Evolutionary conservation across 1,284 basidiomycete genomes (phyloP).

Genomic region (Ganoderma lucidum): DNA sequence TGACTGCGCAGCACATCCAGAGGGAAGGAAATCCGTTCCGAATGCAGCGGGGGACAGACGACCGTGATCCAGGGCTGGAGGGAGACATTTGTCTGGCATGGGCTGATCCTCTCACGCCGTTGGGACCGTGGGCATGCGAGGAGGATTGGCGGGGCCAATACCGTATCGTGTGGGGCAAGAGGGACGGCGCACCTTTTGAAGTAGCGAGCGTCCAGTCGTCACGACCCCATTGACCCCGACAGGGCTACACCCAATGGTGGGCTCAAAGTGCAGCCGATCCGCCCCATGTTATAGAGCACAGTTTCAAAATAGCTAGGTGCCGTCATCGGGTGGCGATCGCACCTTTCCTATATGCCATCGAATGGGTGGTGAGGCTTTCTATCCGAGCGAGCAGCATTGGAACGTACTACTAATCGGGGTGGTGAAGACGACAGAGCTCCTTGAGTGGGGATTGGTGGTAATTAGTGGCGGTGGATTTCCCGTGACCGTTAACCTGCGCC

Average conservation of each 20-base stretch:
- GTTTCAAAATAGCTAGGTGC: not conserved
- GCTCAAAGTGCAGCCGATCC: not conserved
- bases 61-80: conserved; percentile 21
- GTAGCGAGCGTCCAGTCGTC: conserved; percentile 3
- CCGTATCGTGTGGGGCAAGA: conserved; percentile 21
- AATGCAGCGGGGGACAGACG: conserved; percentile 7
- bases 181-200: conserved; percentile 5
- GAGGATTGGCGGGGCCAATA: conserved; percentile 15
- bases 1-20: not conserved
- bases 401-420: not conserved
- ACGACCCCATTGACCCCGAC: not conserved
- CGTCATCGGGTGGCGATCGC: not conserved
- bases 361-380: not conserved
- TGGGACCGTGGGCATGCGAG: conserved; percentile 22
- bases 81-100: conserved; percentile 16
- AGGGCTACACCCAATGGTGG: not conserved
- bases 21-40: conserved; percentile 13
- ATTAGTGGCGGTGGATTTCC: not conserved
- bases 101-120: conserved; percentile 23
- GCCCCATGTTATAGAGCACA: not conserved
- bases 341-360: not conserved
- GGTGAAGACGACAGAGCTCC: not conserved
- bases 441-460: not conserved
- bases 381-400: too few species aligned
- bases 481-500: not conserved